Conservation (phyloP, 352 stramenopile genomes). For the Phytophthora cryptogea region DNA sequence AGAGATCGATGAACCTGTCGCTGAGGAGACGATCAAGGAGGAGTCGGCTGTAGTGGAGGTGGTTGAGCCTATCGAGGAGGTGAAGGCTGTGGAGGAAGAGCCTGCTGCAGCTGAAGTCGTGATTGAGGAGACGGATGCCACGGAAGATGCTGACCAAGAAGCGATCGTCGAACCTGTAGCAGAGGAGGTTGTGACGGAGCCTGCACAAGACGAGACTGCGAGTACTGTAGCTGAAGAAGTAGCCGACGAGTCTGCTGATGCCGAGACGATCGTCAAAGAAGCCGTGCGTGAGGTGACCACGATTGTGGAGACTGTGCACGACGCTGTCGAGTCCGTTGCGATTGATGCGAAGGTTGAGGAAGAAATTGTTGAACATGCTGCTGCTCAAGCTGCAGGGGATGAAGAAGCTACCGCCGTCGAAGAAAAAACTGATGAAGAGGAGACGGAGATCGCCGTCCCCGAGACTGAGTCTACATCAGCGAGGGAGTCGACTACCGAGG, state of each 20-base stretch:
- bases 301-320: constrained; percentile 8
- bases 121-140: not conserved
- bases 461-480: not conserved
- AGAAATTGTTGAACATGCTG: constrained; percentile 1
- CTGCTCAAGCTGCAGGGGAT: not conserved
- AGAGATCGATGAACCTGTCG: not conserved
- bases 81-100: not conserved
- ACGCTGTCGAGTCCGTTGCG: constrained; percentile 8
- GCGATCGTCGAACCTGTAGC: not conserved
- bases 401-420: constrained; percentile 3
- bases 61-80: not conserved
- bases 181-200: not conserved
- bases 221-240: not conserved
- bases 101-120: not conserved
- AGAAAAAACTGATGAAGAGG: not conserved
- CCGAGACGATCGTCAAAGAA: constrained; percentile 1
- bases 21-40: not conserved
- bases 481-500: not conserved
- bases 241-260: not conserved
- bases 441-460: not conserved
- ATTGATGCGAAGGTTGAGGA: constrained; percentile 3
- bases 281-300: not conserved
- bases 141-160: not conserved
- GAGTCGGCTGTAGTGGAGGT: not conserved
- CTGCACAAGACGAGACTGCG: not conserved